Evolutionary conservation across 441 rosid genomes (phyloP).

Genomic region (Pelargonium myrrhifolium): DNA sequence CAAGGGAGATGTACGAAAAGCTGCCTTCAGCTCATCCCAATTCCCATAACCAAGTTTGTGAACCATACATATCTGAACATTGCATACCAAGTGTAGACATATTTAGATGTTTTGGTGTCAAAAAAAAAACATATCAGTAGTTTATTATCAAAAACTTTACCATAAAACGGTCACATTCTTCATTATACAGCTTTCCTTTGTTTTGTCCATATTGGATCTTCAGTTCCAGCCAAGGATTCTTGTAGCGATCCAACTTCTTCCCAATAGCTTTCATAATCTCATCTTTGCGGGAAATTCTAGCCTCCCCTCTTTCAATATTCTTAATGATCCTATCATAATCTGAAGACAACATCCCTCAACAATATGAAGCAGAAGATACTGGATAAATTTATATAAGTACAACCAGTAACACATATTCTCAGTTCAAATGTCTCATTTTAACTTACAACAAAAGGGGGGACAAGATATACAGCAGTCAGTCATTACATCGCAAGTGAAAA

Average conservation of each 20-base stretch:
- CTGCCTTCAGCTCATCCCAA: constrained; percentile 96
- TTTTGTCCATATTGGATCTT: constrained; percentile 99
- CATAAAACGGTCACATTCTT: constrained; percentile 99
- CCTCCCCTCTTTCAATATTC: constrained; percentile 98
- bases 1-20: constrained; percentile 70
- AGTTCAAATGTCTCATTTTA: not conserved
- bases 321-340: constrained; percentile 95
- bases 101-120: not conserved
- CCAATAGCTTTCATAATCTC: constrained; percentile 99
- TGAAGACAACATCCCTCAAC: constrained; percentile 18
- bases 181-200: constrained; percentile 94
- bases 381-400: no score
- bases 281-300: constrained; percentile 88
- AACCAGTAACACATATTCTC: not conserved
- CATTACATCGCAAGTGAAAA: not conserved
- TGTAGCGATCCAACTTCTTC: constrained; percentile 95
- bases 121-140: constrained; percentile 3
- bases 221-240: constrained; percentile 95
- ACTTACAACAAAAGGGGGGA: not conserved
- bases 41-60: constrained; percentile 98
- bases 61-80: constrained; percentile 84
- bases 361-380: not conserved
- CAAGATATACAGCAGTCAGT: not conserved
- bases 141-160: constrained; percentile 24
- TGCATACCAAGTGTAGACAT: constrained; percentile 12